These are phyloP conservation scores for Ogataea nonfermentans DNA, from an alignment of 805 yeast genomes.

Conservation along the genomic window DNA sequence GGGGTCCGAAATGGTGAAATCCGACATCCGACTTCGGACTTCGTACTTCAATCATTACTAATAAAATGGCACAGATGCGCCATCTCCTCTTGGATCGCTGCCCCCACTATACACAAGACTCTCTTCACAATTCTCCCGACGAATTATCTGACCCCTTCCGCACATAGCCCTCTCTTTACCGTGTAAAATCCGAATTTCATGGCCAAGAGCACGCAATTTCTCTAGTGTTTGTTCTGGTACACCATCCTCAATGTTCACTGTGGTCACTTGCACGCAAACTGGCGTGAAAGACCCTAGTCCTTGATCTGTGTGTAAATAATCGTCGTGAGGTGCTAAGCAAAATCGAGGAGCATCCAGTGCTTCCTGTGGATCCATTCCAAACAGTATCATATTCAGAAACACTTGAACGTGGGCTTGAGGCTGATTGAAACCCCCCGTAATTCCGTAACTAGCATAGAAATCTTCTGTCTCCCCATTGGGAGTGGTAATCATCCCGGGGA, in stretches of 20 bases:
- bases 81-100: slow-evolving; percentile 82
- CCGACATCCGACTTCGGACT: not conserved
- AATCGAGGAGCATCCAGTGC: slow-evolving; percentile 76
- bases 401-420: slow-evolving; percentile 86
- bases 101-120: slow-evolving; percentile 62
- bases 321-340: slow-evolving; percentile 55
- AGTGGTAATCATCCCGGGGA: slow-evolving; percentile 74
- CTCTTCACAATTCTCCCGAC: slow-evolving; percentile 35
- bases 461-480: slow-evolving; percentile 33
- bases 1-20: no score
- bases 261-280: slow-evolving; percentile 53
- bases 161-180: slow-evolving; percentile 40
- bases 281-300: slow-evolving; percentile 69
- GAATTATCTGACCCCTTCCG: slow-evolving; percentile 76
- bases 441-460: slow-evolving; percentile 57
- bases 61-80: slow-evolving; percentile 61
- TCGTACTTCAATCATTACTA: not conserved
- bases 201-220: slow-evolving; percentile 53
- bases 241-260: slow-evolving; percentile 66
- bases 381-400: slow-evolving; percentile 59
- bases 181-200: slow-evolving; percentile 42
- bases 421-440: slow-evolving; percentile 84
- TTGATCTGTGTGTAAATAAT: slow-evolving; percentile 40
- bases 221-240: slow-evolving; percentile 45
- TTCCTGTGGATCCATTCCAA: slow-evolving; percentile 67